Evolutionary conservation across 148 eudicot species (phyloP).

Genomic region (Tetragonia tetragonoides): DNA sequence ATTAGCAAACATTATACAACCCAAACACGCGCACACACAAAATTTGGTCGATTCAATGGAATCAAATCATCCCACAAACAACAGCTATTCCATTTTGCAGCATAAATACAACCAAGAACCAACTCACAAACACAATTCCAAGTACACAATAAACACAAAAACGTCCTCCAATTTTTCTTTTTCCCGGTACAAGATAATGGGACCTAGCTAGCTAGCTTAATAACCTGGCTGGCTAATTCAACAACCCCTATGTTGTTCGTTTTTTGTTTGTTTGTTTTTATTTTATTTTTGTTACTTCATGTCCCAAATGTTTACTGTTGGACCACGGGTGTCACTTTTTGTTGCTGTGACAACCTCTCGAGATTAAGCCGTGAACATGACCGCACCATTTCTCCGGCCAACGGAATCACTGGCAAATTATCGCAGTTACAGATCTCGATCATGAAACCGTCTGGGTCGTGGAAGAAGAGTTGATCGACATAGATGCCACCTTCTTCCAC

Average conservation of each 20-base stretch:
- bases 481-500: conserved; percentile 80
- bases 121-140: not conserved
- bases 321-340: conserved; percentile 26
- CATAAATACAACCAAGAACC: too few species aligned
- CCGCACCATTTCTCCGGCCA: conserved; percentile 54
- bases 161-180: not conserved
- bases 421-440: conserved; percentile 87
- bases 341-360: conserved; percentile 38
- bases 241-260: not conserved
- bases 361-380: conserved; percentile 62
- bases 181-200: not conserved
- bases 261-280: conserved; percentile 3
- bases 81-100: too few species aligned
- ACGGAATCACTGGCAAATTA: conserved; percentile 65
- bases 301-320: conserved; percentile 17
- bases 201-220: not conserved
- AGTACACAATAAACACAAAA: not conserved
- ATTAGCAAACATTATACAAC: too few species aligned
- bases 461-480: conserved; percentile 87
- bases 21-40: too few species aligned
- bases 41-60: too few species aligned
- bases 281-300: not conserved
- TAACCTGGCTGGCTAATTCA: conserved; percentile 20
- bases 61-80: too few species aligned
- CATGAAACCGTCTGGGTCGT: conserved; percentile 94